These are phyloP conservation scores for Magnusiomyces suaveolens DNA, from an alignment of 1,139 yeast species.

Conservation along the genomic window DNA sequence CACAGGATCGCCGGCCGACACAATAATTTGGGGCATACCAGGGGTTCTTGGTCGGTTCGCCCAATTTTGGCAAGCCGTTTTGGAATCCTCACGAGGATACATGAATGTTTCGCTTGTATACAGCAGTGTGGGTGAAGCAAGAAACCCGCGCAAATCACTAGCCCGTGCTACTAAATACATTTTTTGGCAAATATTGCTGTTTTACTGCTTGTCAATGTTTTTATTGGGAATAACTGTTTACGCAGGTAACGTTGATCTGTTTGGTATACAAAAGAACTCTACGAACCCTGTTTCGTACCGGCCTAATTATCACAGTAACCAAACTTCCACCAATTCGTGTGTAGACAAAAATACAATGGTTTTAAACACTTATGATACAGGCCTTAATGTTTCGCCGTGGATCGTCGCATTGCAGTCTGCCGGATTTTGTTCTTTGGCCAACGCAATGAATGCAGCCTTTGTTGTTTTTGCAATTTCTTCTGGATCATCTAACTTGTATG, in stretches of 20 bases:
- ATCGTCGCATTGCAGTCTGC: conserved; percentile 66
- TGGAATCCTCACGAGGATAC: conserved; percentile 62
- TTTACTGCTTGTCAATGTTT: conserved; percentile 63
- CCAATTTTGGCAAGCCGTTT: conserved; percentile 53
- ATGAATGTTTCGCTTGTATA: conserved; percentile 77
- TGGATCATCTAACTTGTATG: conserved; percentile 68
- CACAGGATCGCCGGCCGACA: conserved; percentile 39
- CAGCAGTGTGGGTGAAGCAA: conserved; percentile 78
- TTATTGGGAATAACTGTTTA: conserved; percentile 62
- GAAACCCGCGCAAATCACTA: conserved; percentile 67
- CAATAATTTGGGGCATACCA: conserved; percentile 39
- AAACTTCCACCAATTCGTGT: neutral
- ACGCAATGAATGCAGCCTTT: conserved; percentile 56
- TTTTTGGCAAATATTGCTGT: conserved; percentile 58
- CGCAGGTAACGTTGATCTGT: conserved; percentile 58
- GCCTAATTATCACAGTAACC: neutral
- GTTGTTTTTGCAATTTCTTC: conserved; percentile 70
- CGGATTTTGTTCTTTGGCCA: conserved; percentile 52
- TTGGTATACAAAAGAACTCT: conserved; percentile 5
- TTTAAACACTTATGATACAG: conserved; percentile 24
- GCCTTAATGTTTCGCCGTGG: conserved; percentile 41
- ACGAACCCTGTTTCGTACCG: neutral
- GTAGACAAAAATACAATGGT: conserved; percentile 42
- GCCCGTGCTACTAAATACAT: conserved; percentile 72
- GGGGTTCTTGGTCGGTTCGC: conserved; percentile 58